These are phyloP conservation scores for Aspergillus fischeri DNA, from an alignment of 2,329 filamentous ascomycete species.

Conservation along the genomic window DNA sequence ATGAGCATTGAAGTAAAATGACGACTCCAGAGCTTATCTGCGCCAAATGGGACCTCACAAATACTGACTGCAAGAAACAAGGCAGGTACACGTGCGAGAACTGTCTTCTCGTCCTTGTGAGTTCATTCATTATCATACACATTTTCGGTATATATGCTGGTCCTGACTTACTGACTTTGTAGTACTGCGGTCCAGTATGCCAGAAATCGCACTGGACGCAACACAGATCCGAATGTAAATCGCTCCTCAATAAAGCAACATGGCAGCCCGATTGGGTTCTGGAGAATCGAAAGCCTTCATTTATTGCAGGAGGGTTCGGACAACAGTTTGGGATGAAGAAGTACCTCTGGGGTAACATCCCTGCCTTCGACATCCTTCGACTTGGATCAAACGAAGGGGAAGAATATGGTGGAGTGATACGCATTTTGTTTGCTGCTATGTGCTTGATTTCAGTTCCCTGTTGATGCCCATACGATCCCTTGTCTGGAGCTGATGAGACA, in stretches of 20 bases:
- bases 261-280: constrained; percentile 4
- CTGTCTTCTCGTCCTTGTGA: too few species aligned
- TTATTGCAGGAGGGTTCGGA: not conserved
- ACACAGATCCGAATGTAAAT: constrained; percentile 2
- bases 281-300: not conserved
- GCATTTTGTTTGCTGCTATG: constrained; percentile 34
- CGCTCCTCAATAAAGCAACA: not conserved
- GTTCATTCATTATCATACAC: too few species aligned
- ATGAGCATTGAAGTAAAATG: too few species aligned
- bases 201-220: constrained; percentile 5
- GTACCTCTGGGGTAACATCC: constrained; percentile 41
- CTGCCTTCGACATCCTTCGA: constrained; percentile 38
- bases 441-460: too few species aligned
- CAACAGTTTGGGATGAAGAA: constrained; percentile 17
- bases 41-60: too few species aligned
- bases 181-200: constrained; percentile 7
- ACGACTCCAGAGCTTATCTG: too few species aligned
- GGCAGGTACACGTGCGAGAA: too few species aligned
- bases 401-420: constrained; percentile 16
- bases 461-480: too few species aligned
- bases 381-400: constrained; percentile 28
- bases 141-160: too few species aligned
- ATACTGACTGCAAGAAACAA: too few species aligned
- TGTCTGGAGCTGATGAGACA: not conserved
- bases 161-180: not conserved